Percentiles rank a stretch among this genome's conserved stretches.
These are phyloP conservation scores for Linum lewisii DNA, from an alignment of 345 rosid genomes.

Conservation along the genomic window DNA sequence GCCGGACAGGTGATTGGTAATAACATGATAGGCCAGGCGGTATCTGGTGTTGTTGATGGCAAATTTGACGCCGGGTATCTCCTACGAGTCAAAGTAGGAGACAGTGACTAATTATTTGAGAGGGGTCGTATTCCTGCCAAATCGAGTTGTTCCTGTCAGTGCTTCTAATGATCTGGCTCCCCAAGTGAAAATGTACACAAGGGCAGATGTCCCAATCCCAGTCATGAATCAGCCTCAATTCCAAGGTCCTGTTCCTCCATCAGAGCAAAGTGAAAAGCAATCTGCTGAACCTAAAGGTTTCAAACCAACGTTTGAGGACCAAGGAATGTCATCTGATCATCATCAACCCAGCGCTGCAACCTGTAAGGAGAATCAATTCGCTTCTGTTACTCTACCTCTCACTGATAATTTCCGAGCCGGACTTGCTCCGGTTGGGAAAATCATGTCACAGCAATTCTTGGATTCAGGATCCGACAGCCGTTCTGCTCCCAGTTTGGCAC, in stretches of 20 bases:
- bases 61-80: conserved; percentile 58
- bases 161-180: conserved; percentile 65
- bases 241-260: conserved; percentile 13
- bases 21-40: conserved; percentile 40
- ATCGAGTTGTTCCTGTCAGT: conserved; percentile 35
- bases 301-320: conserved; percentile 19
- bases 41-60: conserved; percentile 58
- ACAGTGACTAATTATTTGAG: conserved; percentile 36
- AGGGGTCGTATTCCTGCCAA: conserved; percentile 49
- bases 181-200: conserved; percentile 36
- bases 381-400: conserved; percentile 16
- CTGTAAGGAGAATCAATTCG: conserved; percentile 22
- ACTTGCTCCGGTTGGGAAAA: conserved; percentile 18
- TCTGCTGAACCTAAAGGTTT: conserved; percentile 19
- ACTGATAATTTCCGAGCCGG: conserved; percentile 19
- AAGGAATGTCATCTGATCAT: conserved; percentile 14
- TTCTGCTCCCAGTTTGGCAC: conserved; percentile 16
- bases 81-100: conserved; percentile 46
- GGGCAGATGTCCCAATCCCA: conserved; percentile 35
- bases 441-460: conserved; percentile 8
- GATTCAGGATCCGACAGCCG: conserved; percentile 25
- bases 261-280: conserved; percentile 23
- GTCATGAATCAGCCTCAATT: conserved; percentile 15
- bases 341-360: conserved; percentile 13
- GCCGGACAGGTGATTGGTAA: conserved; percentile 2